Evolutionary conservation across 208 protist species (phyloP), one percentile per base, ranked within the genome.

Genomic region (Crithidia acanthocephali): DNA sequence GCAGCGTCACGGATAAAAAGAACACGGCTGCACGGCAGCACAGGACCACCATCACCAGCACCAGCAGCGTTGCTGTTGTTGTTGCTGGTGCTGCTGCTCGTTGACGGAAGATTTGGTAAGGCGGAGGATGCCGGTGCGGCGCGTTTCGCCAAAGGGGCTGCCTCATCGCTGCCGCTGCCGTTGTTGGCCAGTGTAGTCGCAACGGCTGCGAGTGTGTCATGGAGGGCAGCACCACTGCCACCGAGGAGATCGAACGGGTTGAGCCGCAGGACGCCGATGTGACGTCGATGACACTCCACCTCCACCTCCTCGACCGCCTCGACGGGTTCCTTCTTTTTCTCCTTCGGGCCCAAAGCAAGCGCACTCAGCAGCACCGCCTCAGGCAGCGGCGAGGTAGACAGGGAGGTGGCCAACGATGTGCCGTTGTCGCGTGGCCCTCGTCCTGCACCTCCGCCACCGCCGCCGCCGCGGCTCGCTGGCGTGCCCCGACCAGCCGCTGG

Each of bases 1-100:
- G 4, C 65, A 2, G 42, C 45, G 55, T 65, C 44, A 65, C 68
- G 72, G 7, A 62, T 10, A 20, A 64, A 78, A 16, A 72, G 48
- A 18, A 78, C 72, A 20, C 72, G 72, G 32, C 72, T 68, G 44
- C 10, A 2, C 0, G 71, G 71, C 45, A 76, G 57, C 35, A 53
- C 23, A 0, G 62, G 58, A n/a, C 23, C 58, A 10, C 25, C 13
- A 9, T 23, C 16, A 32, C 3, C 15, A 20, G 28, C 16, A 37
- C 22, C 22, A 2, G 56, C 35, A 62, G 22, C 37, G 23, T 7
- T 40, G 35, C 35, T 25, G 9, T 48, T 22, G 44, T n/a, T 48
- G 44, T 20, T 3, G 6, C 16, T 4, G 44, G 16, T 4, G 44
- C 44, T 48, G 44, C 44, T 20, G 44, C 8, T 40, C 37, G 13